Evolutionary conservation across 140 eudicot genomes (phyloP).

Genomic region (Stevia rebaudiana): DNA sequence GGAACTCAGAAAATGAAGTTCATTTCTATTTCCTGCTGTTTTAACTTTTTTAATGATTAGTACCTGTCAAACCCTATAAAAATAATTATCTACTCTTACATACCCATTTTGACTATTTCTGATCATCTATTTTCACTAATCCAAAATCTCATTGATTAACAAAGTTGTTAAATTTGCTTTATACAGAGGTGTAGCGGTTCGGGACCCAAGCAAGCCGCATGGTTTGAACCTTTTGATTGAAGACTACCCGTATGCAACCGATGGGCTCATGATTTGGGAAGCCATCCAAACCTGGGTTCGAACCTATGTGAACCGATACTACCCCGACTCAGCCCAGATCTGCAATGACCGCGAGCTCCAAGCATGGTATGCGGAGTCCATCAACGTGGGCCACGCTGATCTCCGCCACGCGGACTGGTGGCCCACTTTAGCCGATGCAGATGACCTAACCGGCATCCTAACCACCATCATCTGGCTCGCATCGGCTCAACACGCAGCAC

Average conservation of each 20-base stretch:
- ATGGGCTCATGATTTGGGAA: slow-evolving; percentile 86
- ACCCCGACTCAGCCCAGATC: slow-evolving; percentile 55
- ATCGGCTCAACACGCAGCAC: slow-evolving; percentile 98
- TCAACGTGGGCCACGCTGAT: slow-evolving; percentile 91
- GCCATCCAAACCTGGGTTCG: slow-evolving; percentile 78
- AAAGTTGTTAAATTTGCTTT: background rate
- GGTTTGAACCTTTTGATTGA: slow-evolving; percentile 69
- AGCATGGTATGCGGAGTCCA: slow-evolving; percentile 92
- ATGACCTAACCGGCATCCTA: slow-evolving; percentile 60
- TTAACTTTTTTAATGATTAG: too few relatives aligned
- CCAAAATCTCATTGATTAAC: too few relatives aligned
- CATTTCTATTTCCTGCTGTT: too few relatives aligned
- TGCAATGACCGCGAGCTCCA: slow-evolving; percentile 83
- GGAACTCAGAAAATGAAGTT: too few relatives aligned
- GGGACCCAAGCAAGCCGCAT: slow-evolving; percentile 73
- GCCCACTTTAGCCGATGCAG: slow-evolving; percentile 61
- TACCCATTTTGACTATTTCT: too few relatives aligned
- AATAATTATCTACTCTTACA: too few relatives aligned
- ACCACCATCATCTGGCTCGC: slow-evolving; percentile 94
- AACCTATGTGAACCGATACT: slow-evolving; percentile 65
- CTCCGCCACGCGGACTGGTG: slow-evolving; percentile 72
- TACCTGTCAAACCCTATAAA: too few relatives aligned
- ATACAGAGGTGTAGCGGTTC: slow-evolving; percentile 90
- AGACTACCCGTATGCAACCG: slow-evolving; percentile 94
- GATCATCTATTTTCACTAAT: too few relatives aligned